A percentile compares a stretch with the other conserved stretches of the same genome.
These are phyloP conservation scores for Funneliformis mosseae DNA, from an alignment of 192 early-diverging fungal genomes.

Conservation along the genomic window DNA sequence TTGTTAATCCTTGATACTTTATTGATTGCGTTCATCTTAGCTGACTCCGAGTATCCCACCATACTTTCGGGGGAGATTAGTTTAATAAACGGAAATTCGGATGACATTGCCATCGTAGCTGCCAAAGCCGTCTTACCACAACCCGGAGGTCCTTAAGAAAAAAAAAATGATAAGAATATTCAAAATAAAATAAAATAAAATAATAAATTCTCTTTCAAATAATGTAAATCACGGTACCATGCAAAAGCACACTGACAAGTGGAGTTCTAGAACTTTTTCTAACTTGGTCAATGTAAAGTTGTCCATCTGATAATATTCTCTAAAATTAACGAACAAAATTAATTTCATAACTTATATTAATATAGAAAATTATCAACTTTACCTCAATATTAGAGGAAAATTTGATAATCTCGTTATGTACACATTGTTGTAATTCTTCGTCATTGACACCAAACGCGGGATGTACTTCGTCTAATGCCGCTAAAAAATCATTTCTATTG, in stretches of 20 bases:
- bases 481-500: constrained; percentile 80
- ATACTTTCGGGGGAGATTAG: constrained; percentile 94
- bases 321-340: constrained; percentile 44
- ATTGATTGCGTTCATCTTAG: constrained; percentile 85
- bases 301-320: constrained; percentile 59
- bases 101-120: constrained; percentile 88
- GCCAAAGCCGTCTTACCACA: constrained; percentile 96
- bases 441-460: constrained; percentile 95
- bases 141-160: constrained; percentile 58
- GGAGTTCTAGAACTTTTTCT: constrained; percentile 81
- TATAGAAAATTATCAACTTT: constrained; percentile 2
- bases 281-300: constrained; percentile 72
- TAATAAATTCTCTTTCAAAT: neutral
- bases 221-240: constrained; percentile 50
- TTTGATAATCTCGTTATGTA: constrained; percentile 84
- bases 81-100: constrained; percentile 96
- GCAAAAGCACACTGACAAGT: constrained; percentile 86
- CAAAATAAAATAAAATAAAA: neutral
- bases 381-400: constrained; percentile 55
- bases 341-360: neutral
- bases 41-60: constrained; percentile 86
- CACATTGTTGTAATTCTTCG: constrained; percentile 83
- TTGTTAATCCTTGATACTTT: constrained; percentile 49
- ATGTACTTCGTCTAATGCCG: constrained; percentile 88
- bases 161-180: constrained; percentile 2